A percentile compares a stretch with the other conserved stretches of the same genome.
Conservation (phyloP, 2,329 filamentous ascomycete genomes). For the Trichoderma arundinaceum region DNA sequence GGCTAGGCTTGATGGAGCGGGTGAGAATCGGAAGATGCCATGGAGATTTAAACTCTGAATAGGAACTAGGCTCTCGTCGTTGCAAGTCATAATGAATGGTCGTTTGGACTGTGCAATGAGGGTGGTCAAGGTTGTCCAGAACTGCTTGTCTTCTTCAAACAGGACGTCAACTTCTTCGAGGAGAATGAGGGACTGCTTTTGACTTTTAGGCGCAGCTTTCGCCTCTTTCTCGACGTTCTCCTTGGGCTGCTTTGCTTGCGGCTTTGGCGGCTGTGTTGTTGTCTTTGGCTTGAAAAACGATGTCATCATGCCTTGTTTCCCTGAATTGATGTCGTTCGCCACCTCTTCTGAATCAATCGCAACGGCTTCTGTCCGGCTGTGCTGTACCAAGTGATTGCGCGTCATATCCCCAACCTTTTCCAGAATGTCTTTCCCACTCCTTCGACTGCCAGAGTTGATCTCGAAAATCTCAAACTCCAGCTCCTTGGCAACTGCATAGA, state of each 20-base stretch:
- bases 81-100: constrained; percentile 95
- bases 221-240: constrained; percentile 36
- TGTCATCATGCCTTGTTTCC: constrained; percentile 78
- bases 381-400: constrained; percentile 83
- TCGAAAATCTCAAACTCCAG: constrained; percentile 94
- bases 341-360: constrained; percentile 40
- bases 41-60: constrained; percentile 76
- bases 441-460: constrained; percentile 81
- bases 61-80: constrained; percentile 83
- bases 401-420: constrained; percentile 98
- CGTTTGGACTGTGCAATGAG: constrained; percentile 85
- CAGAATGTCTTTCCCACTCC: constrained; percentile 86
- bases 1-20: constrained; percentile 69
- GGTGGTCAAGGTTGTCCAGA: constrained; percentile 81
- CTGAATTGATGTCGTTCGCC: constrained; percentile 63
- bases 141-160: constrained; percentile 94
- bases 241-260: constrained; percentile 37
- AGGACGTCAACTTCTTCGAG: constrained; percentile 93
- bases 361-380: constrained; percentile 47
- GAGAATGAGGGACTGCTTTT: constrained; percentile 93
- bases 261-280: constrained; percentile 38
- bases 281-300: constrained; percentile 74
- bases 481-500: constrained; percentile 91
- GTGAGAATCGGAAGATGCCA: constrained; percentile 78
- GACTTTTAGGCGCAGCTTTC: constrained; percentile 54